Conservation (phyloP, 1,139 yeast genomes). For the Kodamaea arcana region DNA sequence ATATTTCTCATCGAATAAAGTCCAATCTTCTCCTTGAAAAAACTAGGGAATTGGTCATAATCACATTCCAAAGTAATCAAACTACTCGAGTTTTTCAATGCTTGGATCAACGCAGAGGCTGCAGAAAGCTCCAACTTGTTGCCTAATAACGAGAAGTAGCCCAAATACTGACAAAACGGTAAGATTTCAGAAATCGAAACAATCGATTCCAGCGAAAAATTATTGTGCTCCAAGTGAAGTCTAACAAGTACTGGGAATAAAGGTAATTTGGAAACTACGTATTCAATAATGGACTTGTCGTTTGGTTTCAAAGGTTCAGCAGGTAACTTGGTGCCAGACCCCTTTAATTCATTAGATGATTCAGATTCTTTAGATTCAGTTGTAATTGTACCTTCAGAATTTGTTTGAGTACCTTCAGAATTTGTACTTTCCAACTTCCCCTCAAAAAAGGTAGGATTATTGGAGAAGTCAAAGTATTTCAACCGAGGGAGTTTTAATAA, state of each 20-base stretch:
- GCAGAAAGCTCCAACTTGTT: constrained; percentile 46
- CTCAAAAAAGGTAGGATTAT: constrained; percentile 57
- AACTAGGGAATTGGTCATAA: constrained; percentile 32
- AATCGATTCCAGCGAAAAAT: constrained; percentile 43
- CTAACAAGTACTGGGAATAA: constrained; percentile 53
- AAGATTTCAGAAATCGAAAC: constrained; percentile 56
- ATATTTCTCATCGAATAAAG: constrained; percentile 68
- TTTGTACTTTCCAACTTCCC: too few relatives aligned
- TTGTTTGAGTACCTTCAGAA: too few relatives aligned
- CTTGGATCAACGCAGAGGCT: constrained; percentile 39
- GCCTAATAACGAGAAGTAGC: constrained; percentile 59
- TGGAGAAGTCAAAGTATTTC: constrained; percentile 63
- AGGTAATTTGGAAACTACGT: constrained; percentile 53
- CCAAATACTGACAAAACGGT: constrained; percentile 57
- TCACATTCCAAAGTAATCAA: constrained; percentile 41
- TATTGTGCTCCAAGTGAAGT: constrained; percentile 60
- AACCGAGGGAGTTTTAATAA: constrained; percentile 46
- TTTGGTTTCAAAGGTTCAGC: constrained; percentile 1
- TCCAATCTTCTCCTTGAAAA: constrained; percentile 57
- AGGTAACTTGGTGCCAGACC: background rate
- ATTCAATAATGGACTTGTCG: constrained; percentile 26
- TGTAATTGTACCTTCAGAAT: background rate
- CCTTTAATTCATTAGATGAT: background rate
- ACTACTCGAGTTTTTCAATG: constrained; percentile 36
- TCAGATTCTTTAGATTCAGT: background rate